Percentiles rank a stretch among this genome's conserved stretches.
These are phyloP conservation scores for Pinus taeda DNA, from an alignment of 75 land plant genomes.

Conservation along the genomic window DNA sequence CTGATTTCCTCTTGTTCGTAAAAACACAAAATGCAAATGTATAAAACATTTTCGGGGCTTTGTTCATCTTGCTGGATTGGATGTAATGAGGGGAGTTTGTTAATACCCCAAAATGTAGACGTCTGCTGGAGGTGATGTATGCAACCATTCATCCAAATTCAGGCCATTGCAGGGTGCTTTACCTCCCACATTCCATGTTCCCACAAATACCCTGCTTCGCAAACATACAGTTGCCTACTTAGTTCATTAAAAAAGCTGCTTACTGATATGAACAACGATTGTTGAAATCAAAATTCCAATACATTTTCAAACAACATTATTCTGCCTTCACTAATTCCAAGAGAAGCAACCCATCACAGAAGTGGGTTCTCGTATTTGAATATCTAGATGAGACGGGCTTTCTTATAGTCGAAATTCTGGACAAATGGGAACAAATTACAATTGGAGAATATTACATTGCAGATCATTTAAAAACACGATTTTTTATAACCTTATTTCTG, in stretches of 20 bases:
- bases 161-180: slow-evolving; percentile 16
- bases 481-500: no score
- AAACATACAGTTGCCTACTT: neutral
- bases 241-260: neutral
- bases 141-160: slow-evolving; percentile 31
- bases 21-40: neutral
- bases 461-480: no score
- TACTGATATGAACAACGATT: no score
- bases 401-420: no score
- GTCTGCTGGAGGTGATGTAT: slow-evolving; percentile 19
- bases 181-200: slow-evolving; percentile 48
- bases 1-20: neutral
- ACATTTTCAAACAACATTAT: no score
- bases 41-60: neutral
- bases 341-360: no score
- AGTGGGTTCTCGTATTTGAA: no score
- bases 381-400: no score
- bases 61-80: neutral
- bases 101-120: slow-evolving; percentile 25
- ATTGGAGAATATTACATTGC: no score
- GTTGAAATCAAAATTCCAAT: no score
- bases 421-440: no score
- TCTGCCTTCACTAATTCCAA: no score
- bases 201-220: neutral
- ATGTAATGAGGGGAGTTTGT: neutral